phyloP scores from a whole-genome alignment of 495 filamentous ascomycete genomes.

The Tuber microsphaerosporum region DNA sequence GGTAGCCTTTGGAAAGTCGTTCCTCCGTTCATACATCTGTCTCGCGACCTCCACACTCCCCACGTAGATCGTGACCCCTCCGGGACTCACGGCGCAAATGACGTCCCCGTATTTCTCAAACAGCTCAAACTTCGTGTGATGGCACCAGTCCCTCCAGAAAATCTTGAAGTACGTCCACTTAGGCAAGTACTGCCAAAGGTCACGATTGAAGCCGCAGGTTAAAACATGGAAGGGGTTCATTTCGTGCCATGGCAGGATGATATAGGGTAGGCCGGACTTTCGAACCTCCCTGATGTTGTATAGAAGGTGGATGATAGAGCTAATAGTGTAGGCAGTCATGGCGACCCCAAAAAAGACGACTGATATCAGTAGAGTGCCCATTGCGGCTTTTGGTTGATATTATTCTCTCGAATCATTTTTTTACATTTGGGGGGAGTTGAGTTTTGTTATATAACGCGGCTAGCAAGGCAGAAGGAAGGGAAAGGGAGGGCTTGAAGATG shows the following conservation, averaged over 20 bases:
- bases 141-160: slow-evolving; percentile 23
- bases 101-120: slow-evolving; percentile 24
- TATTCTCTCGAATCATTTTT: not conserved
- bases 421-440: not conserved
- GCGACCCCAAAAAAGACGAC: not conserved
- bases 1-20: slow-evolving; percentile 21
- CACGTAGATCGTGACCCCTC: slow-evolving; percentile 15
- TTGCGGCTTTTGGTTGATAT: not conserved
- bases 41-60: slow-evolving; percentile 19
- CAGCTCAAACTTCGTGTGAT: slow-evolving; percentile 18
- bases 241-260: slow-evolving; percentile 13
- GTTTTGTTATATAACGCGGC: not conserved
- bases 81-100: slow-evolving; percentile 16
- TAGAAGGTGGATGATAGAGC: not conserved
- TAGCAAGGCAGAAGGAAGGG: not conserved
- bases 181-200: slow-evolving; percentile 18
- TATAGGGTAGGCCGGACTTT: slow-evolving; percentile 19
- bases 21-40: slow-evolving; percentile 13
- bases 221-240: slow-evolving; percentile 15
- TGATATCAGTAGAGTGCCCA: not conserved
- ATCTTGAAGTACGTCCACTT: slow-evolving; percentile 30
- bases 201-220: slow-evolving; percentile 4
- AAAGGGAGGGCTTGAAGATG: not conserved
- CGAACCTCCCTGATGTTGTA: slow-evolving; percentile 17
- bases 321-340: not conserved